Conservation (phyloP, 2,329 filamentous ascomycete species). For the Pseudogymnoascus sp. region DNA sequence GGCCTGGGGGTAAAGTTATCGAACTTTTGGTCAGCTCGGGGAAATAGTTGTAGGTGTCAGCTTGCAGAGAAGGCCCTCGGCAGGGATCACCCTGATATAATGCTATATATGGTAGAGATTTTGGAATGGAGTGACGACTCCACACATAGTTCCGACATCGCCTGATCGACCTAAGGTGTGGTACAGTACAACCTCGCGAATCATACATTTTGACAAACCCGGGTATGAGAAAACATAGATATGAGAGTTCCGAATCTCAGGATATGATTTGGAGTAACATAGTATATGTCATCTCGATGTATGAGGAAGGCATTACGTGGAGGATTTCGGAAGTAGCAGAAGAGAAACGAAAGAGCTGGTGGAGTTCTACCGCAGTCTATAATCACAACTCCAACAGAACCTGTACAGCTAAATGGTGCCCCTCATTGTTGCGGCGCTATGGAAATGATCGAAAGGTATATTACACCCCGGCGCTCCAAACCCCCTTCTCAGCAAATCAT, state of each 20-base stretch:
- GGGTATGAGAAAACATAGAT: not conserved
- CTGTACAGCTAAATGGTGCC: not conserved
- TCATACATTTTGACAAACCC: too few species aligned
- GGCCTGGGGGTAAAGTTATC: too few species aligned
- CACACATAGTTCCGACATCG: not conserved
- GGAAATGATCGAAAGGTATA: not conserved
- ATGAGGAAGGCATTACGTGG: not conserved
- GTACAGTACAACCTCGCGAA: not conserved
- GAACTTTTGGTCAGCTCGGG: too few species aligned
- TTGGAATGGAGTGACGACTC: not conserved
- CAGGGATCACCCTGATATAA: not conserved
- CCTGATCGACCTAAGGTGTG: not conserved
- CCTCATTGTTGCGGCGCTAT: not conserved
- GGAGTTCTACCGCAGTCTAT: not conserved
- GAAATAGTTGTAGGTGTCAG: not conserved
- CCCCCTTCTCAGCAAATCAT: not conserved
- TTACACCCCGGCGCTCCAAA: not conserved
- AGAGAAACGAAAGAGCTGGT: not conserved
- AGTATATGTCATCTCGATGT: not conserved
- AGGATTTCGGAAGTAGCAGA: not conserved
- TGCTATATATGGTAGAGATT: not conserved
- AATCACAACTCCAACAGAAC: not conserved
- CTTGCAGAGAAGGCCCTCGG: constrained; percentile 18
- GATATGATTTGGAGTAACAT: not conserved
- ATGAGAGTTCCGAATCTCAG: not conserved